Conservation (phyloP, 805 yeast genomes). For the Zygosaccharomyces bisporus region DNA sequence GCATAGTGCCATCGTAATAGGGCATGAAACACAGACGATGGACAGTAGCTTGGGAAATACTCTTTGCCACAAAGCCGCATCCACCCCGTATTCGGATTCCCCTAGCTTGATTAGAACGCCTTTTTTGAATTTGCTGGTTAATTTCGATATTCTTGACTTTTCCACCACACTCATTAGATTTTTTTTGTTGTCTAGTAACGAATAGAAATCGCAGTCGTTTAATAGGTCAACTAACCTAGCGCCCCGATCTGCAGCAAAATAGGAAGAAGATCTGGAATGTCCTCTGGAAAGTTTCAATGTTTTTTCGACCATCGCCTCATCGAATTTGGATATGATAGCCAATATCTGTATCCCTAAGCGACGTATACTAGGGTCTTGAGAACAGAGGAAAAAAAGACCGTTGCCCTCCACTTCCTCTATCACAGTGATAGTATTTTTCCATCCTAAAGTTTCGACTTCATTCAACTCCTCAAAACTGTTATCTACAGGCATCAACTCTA, state of each 20-base stretch:
- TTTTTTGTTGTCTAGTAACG: conserved; percentile 51
- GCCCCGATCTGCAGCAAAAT: conserved; percentile 75
- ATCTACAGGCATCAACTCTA: conserved; percentile 23
- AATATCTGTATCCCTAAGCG: conserved; percentile 72
- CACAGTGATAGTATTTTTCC: conserved; percentile 75
- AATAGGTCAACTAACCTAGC: conserved; percentile 72
- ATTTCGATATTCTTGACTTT: conserved; percentile 60
- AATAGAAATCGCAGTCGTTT: conserved; percentile 64
- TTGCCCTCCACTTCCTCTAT: conserved; percentile 96
- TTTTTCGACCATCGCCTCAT: conserved; percentile 66
- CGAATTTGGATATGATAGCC: conserved; percentile 79
- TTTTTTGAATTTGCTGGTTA: conserved; percentile 53
- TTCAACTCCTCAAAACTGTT: conserved; percentile 23
- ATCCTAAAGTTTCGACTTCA: conserved; percentile 61
- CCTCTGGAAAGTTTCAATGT: conserved; percentile 27
- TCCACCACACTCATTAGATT: conserved; percentile 69
- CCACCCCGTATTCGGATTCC: conserved; percentile 91
- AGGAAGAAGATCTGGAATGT: conserved; percentile 53
- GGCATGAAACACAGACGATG: conserved; percentile 73
- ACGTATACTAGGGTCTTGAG: conserved; percentile 76
- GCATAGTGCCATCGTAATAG: conserved; percentile 90
- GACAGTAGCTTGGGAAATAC: conserved; percentile 73
- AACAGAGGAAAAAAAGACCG: conserved; percentile 85
- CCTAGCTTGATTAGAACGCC: conserved; percentile 74
- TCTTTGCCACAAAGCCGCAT: conserved; percentile 94